Percentiles rank a stretch among this genome's conserved stretches.
Evolutionary conservation across 805 yeast species (phyloP).

Genomic region (Metschnikowia gelsemii): DNA sequence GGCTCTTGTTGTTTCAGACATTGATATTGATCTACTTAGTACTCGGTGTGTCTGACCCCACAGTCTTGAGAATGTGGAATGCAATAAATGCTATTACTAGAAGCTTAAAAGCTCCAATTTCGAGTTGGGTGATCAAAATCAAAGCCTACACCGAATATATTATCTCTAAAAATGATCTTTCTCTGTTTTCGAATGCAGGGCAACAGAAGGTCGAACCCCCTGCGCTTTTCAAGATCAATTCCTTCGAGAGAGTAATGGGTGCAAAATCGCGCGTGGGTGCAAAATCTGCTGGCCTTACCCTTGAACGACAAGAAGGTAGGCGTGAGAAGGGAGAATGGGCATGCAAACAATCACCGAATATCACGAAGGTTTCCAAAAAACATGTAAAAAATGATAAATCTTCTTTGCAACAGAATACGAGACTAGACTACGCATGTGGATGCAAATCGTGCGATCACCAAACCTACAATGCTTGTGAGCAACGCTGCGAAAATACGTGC

Average conservation of each 20-base stretch:
- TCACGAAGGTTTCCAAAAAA: too few relatives aligned
- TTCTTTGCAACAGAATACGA: too few relatives aligned
- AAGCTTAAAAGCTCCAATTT: background rate
- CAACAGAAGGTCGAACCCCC: background rate
- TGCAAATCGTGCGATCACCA: conserved; percentile 7
- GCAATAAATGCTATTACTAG: background rate
- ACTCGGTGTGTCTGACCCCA: background rate
- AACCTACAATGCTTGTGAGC: conserved; percentile 6
- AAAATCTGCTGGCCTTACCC: too few relatives aligned
- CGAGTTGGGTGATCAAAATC: background rate
- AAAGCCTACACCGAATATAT: background rate
- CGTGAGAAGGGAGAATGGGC: too few relatives aligned
- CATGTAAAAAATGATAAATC: background rate
- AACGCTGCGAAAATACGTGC: conserved; percentile 2
- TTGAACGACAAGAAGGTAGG: too few relatives aligned
- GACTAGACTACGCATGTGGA: background rate
- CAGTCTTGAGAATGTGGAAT: background rate
- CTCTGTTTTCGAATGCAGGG: background rate
- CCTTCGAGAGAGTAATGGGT: background rate
- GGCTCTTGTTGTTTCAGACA: background rate
- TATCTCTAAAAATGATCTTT: background rate
- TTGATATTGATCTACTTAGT: conserved; percentile 7
- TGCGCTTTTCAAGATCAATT: background rate
- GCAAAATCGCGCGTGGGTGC: conserved; percentile 3
- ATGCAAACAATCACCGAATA: too few relatives aligned